These are phyloP conservation scores for Colletotrichum viniferum DNA, from an alignment of 2,329 filamentous ascomycete genomes.

Conservation along the genomic window DNA sequence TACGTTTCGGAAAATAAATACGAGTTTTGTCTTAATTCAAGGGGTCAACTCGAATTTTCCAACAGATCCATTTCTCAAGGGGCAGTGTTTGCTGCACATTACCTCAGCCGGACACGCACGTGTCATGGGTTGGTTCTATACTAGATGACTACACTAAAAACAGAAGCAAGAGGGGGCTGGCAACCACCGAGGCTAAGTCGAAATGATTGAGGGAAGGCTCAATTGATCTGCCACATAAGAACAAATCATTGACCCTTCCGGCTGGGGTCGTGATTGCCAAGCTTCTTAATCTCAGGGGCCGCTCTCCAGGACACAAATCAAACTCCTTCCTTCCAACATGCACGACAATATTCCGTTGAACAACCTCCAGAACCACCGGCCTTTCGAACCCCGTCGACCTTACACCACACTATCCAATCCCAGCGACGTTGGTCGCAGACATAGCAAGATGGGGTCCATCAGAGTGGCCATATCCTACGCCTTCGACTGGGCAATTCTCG, in stretches of 20 bases:
- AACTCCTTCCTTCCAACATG: background rate
- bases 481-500: conserved; percentile 55
- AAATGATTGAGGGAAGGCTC: background rate
- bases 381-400: background rate
- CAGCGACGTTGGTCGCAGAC: background rate
- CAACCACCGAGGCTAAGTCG: background rate
- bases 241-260: background rate
- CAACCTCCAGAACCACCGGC: background rate
- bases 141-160: background rate
- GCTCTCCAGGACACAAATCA: background rate
- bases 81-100: background rate
- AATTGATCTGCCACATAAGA: background rate
- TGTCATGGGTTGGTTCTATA: background rate
- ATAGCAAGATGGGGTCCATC: background rate
- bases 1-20: background rate
- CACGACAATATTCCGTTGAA: background rate
- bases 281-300: background rate
- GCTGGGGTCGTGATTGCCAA: background rate
- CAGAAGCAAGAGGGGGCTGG: background rate
- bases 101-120: background rate
- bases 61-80: background rate
- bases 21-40: background rate
- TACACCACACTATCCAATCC: background rate
- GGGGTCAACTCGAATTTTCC: background rate
- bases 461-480: conserved; percentile 59